Percentiles rank a stretch among this genome's conserved stretches.
Evolutionary conservation across 1,139 yeast species (phyloP).

Genomic region (Chernovozyma aurita): DNA sequence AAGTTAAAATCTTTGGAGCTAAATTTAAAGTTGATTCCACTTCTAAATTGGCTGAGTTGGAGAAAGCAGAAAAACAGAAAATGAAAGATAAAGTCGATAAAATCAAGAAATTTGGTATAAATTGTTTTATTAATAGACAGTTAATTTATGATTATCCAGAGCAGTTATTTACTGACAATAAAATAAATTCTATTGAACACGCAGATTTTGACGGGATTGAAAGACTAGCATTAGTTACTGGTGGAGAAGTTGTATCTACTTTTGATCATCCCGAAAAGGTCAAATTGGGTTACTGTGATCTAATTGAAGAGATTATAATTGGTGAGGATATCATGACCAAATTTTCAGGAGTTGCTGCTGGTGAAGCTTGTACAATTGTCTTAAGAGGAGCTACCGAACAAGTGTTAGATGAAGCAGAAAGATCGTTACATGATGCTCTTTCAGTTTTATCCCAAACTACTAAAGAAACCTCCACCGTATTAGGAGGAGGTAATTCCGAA

Average conservation of each 20-base stretch:
- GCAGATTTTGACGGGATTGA: slow-evolving; percentile 99
- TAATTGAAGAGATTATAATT: slow-evolving; percentile 84
- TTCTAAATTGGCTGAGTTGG: slow-evolving; percentile 89
- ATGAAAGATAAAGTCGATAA: slow-evolving; percentile 89
- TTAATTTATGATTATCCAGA: slow-evolving; percentile 98
- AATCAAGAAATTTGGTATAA: slow-evolving; percentile 76
- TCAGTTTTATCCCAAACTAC: slow-evolving; percentile 96
- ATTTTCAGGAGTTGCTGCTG: slow-evolving; percentile 92
- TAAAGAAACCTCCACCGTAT: slow-evolving; percentile 86
- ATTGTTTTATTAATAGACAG: slow-evolving; percentile 92
- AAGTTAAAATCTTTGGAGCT: slow-evolving; percentile 96
- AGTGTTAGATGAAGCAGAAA: slow-evolving; percentile 93
- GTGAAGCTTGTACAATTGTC: slow-evolving; percentile 95
- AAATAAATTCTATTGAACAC: slow-evolving; percentile 91
- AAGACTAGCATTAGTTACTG: slow-evolving; percentile 92
- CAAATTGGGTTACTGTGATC: slow-evolving; percentile 82
- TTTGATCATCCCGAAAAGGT: slow-evolving; percentile 89
- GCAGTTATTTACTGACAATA: slow-evolving; percentile 83
- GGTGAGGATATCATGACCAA: slow-evolving; percentile 87
- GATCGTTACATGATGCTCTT: slow-evolving; percentile 95
- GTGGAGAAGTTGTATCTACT: slow-evolving; percentile 97
- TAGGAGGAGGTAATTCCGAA: slow-evolving; percentile 98
- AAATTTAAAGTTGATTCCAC: slow-evolving; percentile 96
- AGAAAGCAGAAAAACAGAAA: slow-evolving; percentile 90
- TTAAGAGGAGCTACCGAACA: slow-evolving; percentile 97